phyloP scores from a whole-genome alignment of 495 filamentous ascomycete genomes.

The Viridothelium virens region DNA sequence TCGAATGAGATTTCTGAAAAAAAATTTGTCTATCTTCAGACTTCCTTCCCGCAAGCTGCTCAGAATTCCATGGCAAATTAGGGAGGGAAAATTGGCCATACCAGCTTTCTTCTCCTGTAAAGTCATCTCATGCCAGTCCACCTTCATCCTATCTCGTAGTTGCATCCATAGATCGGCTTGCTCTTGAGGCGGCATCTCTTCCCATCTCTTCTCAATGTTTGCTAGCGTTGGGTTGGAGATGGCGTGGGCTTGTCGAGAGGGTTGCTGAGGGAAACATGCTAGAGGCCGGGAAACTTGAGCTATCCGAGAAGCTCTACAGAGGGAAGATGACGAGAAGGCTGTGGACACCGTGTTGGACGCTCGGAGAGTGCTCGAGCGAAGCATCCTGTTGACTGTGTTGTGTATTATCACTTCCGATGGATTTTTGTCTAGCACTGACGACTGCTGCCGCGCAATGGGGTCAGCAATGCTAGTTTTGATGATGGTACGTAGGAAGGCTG shows the following conservation, averaged over 20 bases:
- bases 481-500: slow-evolving; percentile 3
- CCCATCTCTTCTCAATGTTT: slow-evolving; percentile 99
- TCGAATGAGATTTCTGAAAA: no score
- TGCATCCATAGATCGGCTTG: slow-evolving; percentile 99
- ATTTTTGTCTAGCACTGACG: not conserved
- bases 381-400: not conserved
- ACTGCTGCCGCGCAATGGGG: not conserved
- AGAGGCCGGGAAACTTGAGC: not conserved
- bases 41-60: not conserved
- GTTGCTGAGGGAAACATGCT: slow-evolving; percentile 30
- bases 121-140: slow-evolving; percentile 89
- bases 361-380: slow-evolving; percentile 7
- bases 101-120: slow-evolving; percentile 97
- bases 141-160: slow-evolving; percentile 96
- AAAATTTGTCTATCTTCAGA: not conserved
- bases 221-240: slow-evolving; percentile 95
- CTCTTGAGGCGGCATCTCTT: slow-evolving; percentile 91
- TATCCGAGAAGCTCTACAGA: not conserved
- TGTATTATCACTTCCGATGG: not conserved
- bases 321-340: not conserved
- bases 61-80: not conserved
- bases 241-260: slow-evolving; percentile 70
- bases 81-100: slow-evolving; percentile 46
- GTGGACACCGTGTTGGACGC: not conserved
- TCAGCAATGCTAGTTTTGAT: not conserved